A percentile compares a stretch with the other conserved stretches of the same genome.
These are phyloP conservation scores for Microdochium bolleyi DNA, from an alignment of 2,329 filamentous ascomycete genomes.

Conservation along the genomic window DNA sequence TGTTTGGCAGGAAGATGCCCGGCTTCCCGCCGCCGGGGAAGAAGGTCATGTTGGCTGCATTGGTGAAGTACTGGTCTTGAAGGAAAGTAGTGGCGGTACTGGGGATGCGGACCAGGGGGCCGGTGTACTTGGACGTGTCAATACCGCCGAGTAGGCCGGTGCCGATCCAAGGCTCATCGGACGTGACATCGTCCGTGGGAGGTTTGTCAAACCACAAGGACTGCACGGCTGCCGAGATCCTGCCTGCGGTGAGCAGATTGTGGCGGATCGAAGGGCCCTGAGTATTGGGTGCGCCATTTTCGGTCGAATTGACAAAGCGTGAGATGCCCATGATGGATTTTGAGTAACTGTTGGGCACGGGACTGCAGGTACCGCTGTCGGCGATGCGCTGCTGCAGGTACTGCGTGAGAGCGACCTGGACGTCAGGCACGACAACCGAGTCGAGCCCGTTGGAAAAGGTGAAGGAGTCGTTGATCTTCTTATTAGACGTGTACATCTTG, in stretches of 20 bases:
- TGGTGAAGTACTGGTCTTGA: constrained; percentile 11
- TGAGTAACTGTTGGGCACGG: constrained; percentile 12
- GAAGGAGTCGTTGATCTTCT: constrained; percentile 13
- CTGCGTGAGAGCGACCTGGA: constrained; percentile 16
- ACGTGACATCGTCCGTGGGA: constrained; percentile 10
- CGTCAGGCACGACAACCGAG: constrained; percentile 8
- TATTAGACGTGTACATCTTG: constrained; percentile 9
- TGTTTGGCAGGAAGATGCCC: background rate
- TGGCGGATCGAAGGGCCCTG: constrained; percentile 20
- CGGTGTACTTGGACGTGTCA: constrained; percentile 21
- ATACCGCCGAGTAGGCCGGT: constrained; percentile 22
- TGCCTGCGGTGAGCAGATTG: constrained; percentile 18
- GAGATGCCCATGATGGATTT: constrained; percentile 20
- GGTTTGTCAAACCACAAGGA: constrained; percentile 24
- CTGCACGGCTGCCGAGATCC: constrained; percentile 19
- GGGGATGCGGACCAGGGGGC: constrained; percentile 19
- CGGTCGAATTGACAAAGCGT: constrained; percentile 15
- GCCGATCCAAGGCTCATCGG: constrained; percentile 13
- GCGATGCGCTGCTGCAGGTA: constrained; percentile 11
- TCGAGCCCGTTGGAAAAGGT: constrained; percentile 11
- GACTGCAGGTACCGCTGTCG: constrained; percentile 9
- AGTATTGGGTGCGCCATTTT: constrained; percentile 6
- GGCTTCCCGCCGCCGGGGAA: constrained; percentile 5
- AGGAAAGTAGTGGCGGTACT: constrained; percentile 1
- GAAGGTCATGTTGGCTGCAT: constrained; percentile 13